phyloP scores from a whole-genome alignment of 2,329 filamentous ascomycete genomes.

The Xylaria polymorpha region DNA sequence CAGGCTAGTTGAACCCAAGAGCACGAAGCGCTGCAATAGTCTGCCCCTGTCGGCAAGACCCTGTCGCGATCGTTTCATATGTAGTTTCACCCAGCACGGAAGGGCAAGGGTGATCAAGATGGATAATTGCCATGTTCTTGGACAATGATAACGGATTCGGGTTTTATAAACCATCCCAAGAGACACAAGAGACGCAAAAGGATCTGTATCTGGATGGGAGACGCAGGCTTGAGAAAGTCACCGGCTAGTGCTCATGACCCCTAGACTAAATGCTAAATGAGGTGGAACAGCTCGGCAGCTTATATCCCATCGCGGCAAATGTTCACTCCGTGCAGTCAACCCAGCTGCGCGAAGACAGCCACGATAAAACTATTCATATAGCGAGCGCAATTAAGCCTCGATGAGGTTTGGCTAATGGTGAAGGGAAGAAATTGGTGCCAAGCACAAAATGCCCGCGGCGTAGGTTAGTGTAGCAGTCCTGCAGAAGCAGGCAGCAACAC shows the following conservation, averaged over 20 bases:
- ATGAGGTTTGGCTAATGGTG: background rate
- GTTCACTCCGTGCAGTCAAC: background rate
- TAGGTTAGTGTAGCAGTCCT: no score
- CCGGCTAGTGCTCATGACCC: conserved; percentile 6
- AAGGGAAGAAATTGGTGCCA: background rate
- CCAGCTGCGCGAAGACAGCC: conserved; percentile 7
- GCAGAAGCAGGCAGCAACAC: background rate
- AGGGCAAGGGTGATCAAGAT: conserved; percentile 21
- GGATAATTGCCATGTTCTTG: conserved; percentile 17
- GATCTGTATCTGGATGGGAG: background rate
- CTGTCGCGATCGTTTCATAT: conserved; percentile 36
- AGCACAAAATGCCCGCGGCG: background rate
- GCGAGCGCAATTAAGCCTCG: background rate
- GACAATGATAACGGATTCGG: background rate
- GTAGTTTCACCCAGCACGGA: conserved; percentile 34
- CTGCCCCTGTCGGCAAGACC: conserved; percentile 25
- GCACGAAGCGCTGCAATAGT: conserved; percentile 20
- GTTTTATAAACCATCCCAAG: background rate
- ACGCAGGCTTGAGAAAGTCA: background rate
- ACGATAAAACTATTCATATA: background rate
- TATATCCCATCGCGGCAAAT: conserved; percentile 7
- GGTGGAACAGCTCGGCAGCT: conserved; percentile 6
- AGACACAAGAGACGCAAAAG: conserved; percentile 12
- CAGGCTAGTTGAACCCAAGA: conserved; percentile 16
- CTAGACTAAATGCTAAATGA: conserved; percentile 9